Evolutionary conservation across 2,329 filamentous ascomycete genomes (phyloP).

Genomic region (Colletotrichum sp.): DNA sequence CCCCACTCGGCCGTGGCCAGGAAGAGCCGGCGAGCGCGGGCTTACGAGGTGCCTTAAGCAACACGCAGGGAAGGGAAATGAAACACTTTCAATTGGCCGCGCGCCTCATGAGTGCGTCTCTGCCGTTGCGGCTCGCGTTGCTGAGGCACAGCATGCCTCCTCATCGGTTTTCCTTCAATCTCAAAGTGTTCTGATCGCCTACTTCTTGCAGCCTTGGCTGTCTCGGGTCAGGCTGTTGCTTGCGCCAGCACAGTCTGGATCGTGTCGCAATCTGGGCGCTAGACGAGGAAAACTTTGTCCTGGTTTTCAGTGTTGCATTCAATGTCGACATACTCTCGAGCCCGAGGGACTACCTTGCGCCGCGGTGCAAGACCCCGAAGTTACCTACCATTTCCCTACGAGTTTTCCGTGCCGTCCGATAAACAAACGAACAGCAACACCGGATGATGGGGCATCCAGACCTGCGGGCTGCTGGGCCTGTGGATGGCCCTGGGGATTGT

Average conservation of each 20-base stretch:
- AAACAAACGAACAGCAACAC: neutral
- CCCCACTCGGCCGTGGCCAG: neutral
- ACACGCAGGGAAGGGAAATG: neutral
- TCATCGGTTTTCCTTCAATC: neutral
- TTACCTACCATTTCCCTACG: neutral
- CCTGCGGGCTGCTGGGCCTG: neutral
- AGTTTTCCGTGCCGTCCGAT: neutral
- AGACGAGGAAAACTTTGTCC: neutral
- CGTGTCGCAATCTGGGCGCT: neutral
- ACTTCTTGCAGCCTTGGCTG: slow-evolving; percentile 11
- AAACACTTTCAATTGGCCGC: neutral
- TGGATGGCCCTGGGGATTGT: neutral
- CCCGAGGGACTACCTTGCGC: neutral
- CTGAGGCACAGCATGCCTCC: neutral
- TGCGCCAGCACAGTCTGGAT: neutral
- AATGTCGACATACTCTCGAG: neutral
- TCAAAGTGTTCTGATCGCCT: slow-evolving; percentile 9
- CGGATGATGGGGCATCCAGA: neutral
- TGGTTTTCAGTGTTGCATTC: neutral
- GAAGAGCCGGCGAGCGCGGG: neutral
- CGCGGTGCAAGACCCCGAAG: neutral
- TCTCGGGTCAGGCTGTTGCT: neutral
- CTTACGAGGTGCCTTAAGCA: neutral
- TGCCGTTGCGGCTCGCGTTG: neutral
- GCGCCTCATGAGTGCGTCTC: neutral